These are phyloP conservation scores for Houttuynia cordata DNA, from an alignment of 164 flowering plant genomes.

Conservation along the genomic window DNA sequence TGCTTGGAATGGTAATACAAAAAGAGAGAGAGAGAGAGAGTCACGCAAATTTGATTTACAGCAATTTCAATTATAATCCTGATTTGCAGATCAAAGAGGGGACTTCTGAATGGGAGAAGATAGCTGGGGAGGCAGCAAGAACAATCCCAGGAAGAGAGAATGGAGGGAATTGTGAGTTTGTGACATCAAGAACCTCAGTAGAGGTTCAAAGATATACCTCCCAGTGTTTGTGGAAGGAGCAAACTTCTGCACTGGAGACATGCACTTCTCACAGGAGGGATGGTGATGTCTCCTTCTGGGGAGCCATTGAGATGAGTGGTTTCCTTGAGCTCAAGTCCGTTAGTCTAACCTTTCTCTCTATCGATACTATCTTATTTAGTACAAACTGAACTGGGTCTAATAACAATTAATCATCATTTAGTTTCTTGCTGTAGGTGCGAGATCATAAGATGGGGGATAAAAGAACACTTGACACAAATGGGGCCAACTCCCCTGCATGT, in stretches of 20 bases:
- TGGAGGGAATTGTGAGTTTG: slow-evolving; percentile 98
- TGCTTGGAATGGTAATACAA: slow-evolving; percentile 60
- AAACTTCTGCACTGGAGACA: slow-evolving; percentile 87
- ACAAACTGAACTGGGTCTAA: background rate
- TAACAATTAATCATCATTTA: no score
- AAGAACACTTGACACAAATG: slow-evolving; percentile 90
- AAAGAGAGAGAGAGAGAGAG: background rate
- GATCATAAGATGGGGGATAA: slow-evolving; percentile 82
- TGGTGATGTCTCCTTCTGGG: slow-evolving; percentile 90
- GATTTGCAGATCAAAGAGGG: slow-evolving; percentile 45
- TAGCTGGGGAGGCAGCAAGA: slow-evolving; percentile 81
- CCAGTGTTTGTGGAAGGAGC: slow-evolving; percentile 96
- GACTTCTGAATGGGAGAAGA: slow-evolving; percentile 70
- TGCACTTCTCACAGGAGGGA: slow-evolving; percentile 99
- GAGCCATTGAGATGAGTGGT: slow-evolving; percentile 99
- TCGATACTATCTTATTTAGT: background rate
- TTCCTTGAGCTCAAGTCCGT: slow-evolving; percentile 87
- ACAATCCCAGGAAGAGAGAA: slow-evolving; percentile 73
- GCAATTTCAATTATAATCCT: background rate
- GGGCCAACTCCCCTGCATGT: slow-evolving; percentile 92
- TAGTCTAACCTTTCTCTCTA: background rate
- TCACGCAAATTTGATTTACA: background rate
- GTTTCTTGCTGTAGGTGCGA: slow-evolving; percentile 63
- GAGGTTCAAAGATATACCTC: slow-evolving; percentile 83
- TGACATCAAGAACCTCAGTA: slow-evolving; percentile 87